A percentile compares a stretch with the other conserved stretches of the same genome.
Evolutionary conservation across 1,284 basidiomycete genomes (phyloP).

Genomic region (Phenoliferia sp.): DNA sequence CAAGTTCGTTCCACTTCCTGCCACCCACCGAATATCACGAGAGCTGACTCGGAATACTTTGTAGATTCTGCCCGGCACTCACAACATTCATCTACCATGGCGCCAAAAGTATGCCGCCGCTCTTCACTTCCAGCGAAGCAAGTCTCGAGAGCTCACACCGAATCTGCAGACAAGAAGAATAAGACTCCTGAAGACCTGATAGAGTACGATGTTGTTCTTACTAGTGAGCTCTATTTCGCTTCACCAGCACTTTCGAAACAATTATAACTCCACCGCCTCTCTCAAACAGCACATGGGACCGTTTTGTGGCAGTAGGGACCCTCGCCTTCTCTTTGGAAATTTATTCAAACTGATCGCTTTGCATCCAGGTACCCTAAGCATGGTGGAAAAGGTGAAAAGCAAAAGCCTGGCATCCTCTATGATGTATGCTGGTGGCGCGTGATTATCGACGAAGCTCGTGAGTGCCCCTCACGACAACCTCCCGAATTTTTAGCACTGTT

Average conservation of each 20-base stretch:
- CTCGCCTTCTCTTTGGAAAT: background rate
- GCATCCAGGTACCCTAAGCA: background rate
- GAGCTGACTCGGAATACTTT: conserved; percentile 34
- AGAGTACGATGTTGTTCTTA: conserved; percentile 39
- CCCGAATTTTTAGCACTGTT: background rate
- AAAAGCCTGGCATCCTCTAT: background rate
- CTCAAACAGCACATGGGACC: background rate
- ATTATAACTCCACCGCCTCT: background rate
- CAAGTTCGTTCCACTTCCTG: conserved; percentile 54
- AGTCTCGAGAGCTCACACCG: too few species aligned
- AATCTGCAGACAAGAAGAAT: conserved; percentile 26
- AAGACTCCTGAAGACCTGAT: conserved; percentile 42
- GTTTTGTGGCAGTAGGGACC: background rate
- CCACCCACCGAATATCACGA: too few species aligned
- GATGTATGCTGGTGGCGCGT: background rate
- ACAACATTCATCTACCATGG: conserved; percentile 54
- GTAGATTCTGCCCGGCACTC: conserved; percentile 24
- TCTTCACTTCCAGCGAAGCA: too few species aligned
- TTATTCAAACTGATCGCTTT: background rate
- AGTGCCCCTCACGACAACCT: background rate
- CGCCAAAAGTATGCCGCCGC: too few species aligned
- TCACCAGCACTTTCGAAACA: background rate
- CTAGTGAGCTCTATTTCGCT: conserved; percentile 16
- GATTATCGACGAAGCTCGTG: background rate
- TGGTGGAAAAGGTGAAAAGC: background rate